Base-by-base conservation (phyloP, 306 rosid species). In the Aeschynomene evenia region DNA sequence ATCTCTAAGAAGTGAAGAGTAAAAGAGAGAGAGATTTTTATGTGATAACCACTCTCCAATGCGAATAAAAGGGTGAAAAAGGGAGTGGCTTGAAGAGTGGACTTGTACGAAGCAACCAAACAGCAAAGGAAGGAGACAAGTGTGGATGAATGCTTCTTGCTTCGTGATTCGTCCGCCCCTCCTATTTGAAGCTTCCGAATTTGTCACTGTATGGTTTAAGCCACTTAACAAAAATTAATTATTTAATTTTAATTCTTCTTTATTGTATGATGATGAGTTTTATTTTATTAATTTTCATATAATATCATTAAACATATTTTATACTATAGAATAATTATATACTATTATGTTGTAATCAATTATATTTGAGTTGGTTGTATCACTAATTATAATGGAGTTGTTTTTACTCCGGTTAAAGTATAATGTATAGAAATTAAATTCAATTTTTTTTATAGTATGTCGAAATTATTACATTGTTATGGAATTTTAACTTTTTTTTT, bases 141-240 rank as follows among this genome's bases (percentile, higher is more conserved):
- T 14, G 50, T 21, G 20, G 43, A 45, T 11, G 40, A 36, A 33
- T 6, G 34, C 31, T 28, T 28, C 31, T 28, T 28, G 39, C 6
- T 43, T 52, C 39, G 13, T 28, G 39, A 6, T 43, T 52, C 39
- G 13, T 42, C 73, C 31, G 62, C 60, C 51, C 16, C 14, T 34
- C 2, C 4, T 16, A 39, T 50, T 56, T 68, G 74, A 68, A 69
- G 56, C 52, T 77, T 72, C 66, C 68, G 4, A 45, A 15, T 34
- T 66, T 72, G 76, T 31, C 67, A 1, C 59, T 64, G 68, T 64
- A 26, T 72, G 50, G 11, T 52, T 42, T 12, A 42, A 34, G 7
- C 68, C 11, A 33, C 24, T 10, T 9, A 66, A 45, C 18, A 10
- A 29, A n/a, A 36, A 5, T 1, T 2, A 6, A 9, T 16, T 16